Conservation (phyloP, 2,329 filamentous ascomycete species). For the Huntiella omanensis region DNA sequence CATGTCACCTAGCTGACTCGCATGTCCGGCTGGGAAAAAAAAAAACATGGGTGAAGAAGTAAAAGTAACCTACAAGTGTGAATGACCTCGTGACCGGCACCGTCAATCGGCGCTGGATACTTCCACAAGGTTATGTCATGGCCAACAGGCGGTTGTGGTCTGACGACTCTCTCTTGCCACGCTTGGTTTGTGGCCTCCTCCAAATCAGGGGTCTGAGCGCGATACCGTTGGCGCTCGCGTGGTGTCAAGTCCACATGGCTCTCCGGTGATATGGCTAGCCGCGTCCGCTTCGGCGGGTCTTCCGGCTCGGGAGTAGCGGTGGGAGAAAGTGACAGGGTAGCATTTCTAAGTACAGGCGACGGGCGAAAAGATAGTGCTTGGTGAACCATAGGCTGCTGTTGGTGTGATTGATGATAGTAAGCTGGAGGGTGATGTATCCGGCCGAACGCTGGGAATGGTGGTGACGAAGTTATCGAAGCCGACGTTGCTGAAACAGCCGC, state of each 20-base stretch:
- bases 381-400: background rate
- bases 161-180: background rate
- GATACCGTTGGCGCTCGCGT: constrained; percentile 2
- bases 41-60: background rate
- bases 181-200: constrained; percentile 4
- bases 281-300: constrained; percentile 3
- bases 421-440: too few relatives aligned
- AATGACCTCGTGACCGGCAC: constrained; percentile 6
- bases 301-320: background rate
- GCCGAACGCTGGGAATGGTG: too few relatives aligned
- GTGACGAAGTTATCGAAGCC: too few relatives aligned
- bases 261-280: constrained; percentile 4
- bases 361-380: background rate
- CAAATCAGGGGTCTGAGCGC: constrained; percentile 5
- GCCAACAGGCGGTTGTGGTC: constrained; percentile 1
- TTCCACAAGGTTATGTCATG: constrained; percentile 3
- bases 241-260: constrained; percentile 2
- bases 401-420: too few relatives aligned
- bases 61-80: constrained; percentile 6
- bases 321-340: background rate
- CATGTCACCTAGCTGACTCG: too few relatives aligned
- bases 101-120: constrained; percentile 3
- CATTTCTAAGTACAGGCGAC: background rate
- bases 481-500: too few relatives aligned
- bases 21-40: background rate